phyloP scores from a whole-genome alignment of 352 stramenopile genomes.

The Globisporangium parvum region DNA sequence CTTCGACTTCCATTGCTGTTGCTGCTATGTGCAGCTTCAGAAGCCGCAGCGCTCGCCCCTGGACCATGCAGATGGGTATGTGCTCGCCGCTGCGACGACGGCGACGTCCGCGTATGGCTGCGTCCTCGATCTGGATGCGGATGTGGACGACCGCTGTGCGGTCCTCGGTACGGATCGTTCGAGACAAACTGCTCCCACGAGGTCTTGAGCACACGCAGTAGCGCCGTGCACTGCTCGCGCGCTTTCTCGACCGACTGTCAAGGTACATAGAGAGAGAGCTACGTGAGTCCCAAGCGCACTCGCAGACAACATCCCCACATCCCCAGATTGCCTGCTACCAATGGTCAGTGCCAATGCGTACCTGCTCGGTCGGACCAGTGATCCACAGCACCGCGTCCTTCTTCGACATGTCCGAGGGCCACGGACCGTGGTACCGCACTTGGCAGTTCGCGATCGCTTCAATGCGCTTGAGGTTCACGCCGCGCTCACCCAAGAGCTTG shows the following conservation, averaged over 20 bases:
- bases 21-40: neutral
- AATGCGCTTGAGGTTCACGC: slow-evolving; percentile 57
- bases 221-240: slow-evolving; percentile 10
- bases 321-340: neutral
- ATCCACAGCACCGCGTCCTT: slow-evolving; percentile 11
- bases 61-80: slow-evolving; percentile 2
- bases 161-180: slow-evolving; percentile 1
- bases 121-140: slow-evolving; percentile 5
- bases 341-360: neutral
- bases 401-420: slow-evolving; percentile 6
- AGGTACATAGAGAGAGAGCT: neutral
- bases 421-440: slow-evolving; percentile 17
- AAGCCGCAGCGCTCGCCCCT: neutral
- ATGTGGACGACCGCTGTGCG: neutral
- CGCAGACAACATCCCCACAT: neutral
- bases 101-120: slow-evolving; percentile 7
- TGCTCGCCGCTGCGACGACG: slow-evolving; percentile 3
- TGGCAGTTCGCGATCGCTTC: slow-evolving; percentile 31
- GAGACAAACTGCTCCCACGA: slow-evolving; percentile 18
- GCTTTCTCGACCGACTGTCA: slow-evolving; percentile 12
- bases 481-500: slow-evolving; percentile 53
- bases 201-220: slow-evolving; percentile 15
- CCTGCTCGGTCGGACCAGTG: slow-evolving; percentile 14
- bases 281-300: neutral
- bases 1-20: neutral